Percentiles rank a stretch among this genome's conserved stretches.
Evolutionary conservation across 768 basidiomycete species (phyloP).

Genomic region (Tylopilus sp.): DNA sequence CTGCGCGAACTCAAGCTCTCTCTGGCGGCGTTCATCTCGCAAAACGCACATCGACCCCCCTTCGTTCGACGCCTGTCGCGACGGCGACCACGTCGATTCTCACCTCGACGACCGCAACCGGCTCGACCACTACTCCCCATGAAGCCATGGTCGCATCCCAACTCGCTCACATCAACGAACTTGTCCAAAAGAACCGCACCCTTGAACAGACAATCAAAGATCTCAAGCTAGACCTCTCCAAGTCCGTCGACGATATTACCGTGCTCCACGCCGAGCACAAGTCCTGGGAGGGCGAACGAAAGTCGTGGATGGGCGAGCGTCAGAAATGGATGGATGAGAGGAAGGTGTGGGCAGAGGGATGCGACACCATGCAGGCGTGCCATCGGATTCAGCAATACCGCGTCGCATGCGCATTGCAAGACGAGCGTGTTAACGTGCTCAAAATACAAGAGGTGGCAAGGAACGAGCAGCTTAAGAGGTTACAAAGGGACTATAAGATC

Average conservation of each 20-base stretch:
- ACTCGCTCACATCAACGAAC: slow-evolving; percentile 67
- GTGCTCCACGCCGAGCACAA: slow-evolving; percentile 40
- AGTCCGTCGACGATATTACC: slow-evolving; percentile 25
- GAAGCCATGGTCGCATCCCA: slow-evolving; percentile 57
- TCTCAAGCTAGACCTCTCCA: slow-evolving; percentile 47
- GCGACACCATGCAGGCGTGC: slow-evolving; percentile 57
- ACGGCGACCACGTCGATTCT: slow-evolving; percentile 26
- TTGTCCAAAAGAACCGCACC: slow-evolving; percentile 64
- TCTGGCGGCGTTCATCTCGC: slow-evolving; percentile 8
- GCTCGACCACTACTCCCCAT: slow-evolving; percentile 31
- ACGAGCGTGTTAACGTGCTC: slow-evolving; percentile 47
- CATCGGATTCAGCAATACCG: slow-evolving; percentile 65
- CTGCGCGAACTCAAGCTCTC: slow-evolving; percentile 1
- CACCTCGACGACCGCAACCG: slow-evolving; percentile 27
- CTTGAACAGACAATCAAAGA: slow-evolving; percentile 60
- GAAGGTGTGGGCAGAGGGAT: slow-evolving; percentile 57
- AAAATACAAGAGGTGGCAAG: slow-evolving; percentile 53
- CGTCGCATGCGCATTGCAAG: slow-evolving; percentile 50
- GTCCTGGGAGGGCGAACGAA: slow-evolving; percentile 26
- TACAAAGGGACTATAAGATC: slow-evolving; percentile 66
- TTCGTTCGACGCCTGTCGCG: slow-evolving; percentile 16
- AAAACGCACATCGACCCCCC: slow-evolving; percentile 20
- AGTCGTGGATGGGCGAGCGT: slow-evolving; percentile 19
- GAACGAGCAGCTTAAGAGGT: slow-evolving; percentile 52
- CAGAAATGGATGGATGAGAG: slow-evolving; percentile 52